Base-by-base conservation (phyloP, 2,329 filamentous ascomycete species). In the Nectriaceae sp. region DNA sequence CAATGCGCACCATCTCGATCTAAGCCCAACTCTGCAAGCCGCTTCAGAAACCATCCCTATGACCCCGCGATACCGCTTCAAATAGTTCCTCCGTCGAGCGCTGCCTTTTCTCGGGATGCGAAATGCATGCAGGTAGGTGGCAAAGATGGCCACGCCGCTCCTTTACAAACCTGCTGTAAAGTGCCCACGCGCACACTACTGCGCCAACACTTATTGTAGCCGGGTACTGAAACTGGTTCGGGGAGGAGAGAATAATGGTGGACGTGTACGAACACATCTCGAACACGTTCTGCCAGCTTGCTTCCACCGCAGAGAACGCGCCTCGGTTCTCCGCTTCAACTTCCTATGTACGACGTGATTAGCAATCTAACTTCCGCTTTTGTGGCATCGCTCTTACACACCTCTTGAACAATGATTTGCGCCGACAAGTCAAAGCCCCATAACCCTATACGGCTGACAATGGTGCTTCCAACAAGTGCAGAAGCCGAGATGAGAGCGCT, bases 251-350 rank as follows among this genome's bases (percentile, higher is more conserved):
- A 4, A 85, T 62, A 50, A 89, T 83, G 0, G 88, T 91, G 1
- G 78, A 76, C 0, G 75, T 75, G 60, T 83, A 90, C 0, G 86
- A 84, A 2, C 84, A 65, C 40, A 90, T 74, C 65, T 91, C 87
- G 52, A 89, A 90, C 1, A 80, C 55, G 52, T 84, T 90, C 63
- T 91, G 88, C 33, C 84, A 75, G 0, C 83, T 77, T 8, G 83
- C 78, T 64, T 92, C 88, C 6, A 83, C 77, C 0, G 85, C 73
- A 0, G 87, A 90, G 56, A 92, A 91, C 0, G 76, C 70, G 1
- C 85, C 88, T n/a, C 88, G 79, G 33, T 74, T 64, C n/a, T 74
- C 67, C 15, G 73, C 68, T 35, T 79, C 73, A 18, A 85, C 75
- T 45, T 79, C 76, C 80, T 84, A 31, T 21, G 37, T 37, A n/a